phyloP scores from a whole-genome alignment of 768 basidiomycete species.

The Boletus rubescentipes region DNA sequence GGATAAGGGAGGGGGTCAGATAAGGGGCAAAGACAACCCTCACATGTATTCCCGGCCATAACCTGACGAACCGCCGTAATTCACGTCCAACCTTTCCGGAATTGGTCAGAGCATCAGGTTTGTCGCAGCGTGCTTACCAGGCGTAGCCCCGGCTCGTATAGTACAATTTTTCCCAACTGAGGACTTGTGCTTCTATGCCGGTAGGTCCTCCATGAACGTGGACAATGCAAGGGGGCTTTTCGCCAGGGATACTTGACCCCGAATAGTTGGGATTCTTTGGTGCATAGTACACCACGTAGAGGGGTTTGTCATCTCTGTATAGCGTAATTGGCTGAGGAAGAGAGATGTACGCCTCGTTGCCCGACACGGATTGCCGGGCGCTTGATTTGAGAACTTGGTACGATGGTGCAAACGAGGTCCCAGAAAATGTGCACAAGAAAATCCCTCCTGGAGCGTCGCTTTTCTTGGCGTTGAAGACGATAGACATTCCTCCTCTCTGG shows the following conservation, averaged over 20 bases:
- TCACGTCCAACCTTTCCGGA: constrained; percentile 60
- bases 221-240: constrained; percentile 69
- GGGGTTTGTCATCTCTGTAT: constrained; percentile 33
- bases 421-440: constrained; percentile 29
- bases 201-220: constrained; percentile 76
- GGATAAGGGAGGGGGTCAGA: background rate
- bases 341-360: constrained; percentile 40
- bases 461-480: constrained; percentile 36
- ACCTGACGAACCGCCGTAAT: constrained; percentile 74
- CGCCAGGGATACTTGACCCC: constrained; percentile 44
- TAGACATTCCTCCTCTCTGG: constrained; percentile 18
- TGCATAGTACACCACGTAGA: constrained; percentile 66
- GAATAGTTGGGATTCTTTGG: constrained; percentile 64
- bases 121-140: constrained; percentile 45
- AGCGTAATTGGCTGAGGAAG: constrained; percentile 49
- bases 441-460: constrained; percentile 32
- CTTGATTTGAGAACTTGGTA: constrained; percentile 25
- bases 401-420: constrained; percentile 22
- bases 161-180: constrained; percentile 58
- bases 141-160: constrained; percentile 72
- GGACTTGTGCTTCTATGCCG: constrained; percentile 39
- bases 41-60: constrained; percentile 68
- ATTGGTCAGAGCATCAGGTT: background rate
- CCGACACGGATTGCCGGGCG: constrained; percentile 15
- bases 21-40: background rate